Evolutionary conservation across 2,329 filamentous ascomycete species (phyloP).

Genomic region (Ambrosiella cleistominuta): DNA sequence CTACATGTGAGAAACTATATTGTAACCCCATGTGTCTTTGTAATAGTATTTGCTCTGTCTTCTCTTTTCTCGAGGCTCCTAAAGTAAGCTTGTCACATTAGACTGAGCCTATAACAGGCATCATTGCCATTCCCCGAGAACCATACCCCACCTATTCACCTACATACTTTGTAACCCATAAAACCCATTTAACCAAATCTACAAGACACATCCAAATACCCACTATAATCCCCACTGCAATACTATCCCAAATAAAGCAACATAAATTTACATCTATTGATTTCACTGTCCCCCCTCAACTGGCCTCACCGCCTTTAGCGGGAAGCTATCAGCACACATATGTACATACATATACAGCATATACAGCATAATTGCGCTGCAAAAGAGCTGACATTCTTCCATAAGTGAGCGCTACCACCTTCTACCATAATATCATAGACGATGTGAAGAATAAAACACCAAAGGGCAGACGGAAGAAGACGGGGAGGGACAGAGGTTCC

Average conservation of each 20-base stretch:
- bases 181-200: background rate
- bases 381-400: background rate
- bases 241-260: no score
- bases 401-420: background rate
- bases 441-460: background rate
- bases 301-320: background rate
- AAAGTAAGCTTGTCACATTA: background rate
- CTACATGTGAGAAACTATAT: background rate
- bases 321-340: background rate
- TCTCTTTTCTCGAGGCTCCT: background rate
- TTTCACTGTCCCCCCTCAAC: no score
- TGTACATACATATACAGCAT: no score
- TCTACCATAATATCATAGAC: no score
- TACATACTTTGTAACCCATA: background rate
- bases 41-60: no score
- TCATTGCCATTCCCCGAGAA: no score
- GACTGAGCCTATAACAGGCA: no score
- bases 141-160: background rate
- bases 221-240: no score
- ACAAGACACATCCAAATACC: background rate
- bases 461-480: background rate
- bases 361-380: no score
- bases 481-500: background rate
- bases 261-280: no score
- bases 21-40: background rate